Base-by-base conservation (phyloP, 2,329 filamentous ascomycete genomes). In the Aspergillus niger region DNA sequence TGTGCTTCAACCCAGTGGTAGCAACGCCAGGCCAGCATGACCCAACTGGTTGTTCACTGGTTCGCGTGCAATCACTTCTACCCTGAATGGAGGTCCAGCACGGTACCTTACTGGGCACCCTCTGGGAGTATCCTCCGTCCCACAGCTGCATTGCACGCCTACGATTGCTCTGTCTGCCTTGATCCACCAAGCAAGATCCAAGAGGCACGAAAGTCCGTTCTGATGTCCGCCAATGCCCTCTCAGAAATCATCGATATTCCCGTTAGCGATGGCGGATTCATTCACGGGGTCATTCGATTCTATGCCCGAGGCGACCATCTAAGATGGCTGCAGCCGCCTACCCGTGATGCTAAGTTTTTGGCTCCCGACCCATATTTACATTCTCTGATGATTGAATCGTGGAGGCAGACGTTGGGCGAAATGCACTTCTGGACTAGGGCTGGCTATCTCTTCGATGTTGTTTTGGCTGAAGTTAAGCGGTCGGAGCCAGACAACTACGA, bases 281-380 rank as follows among this genome's bases (percentile, higher is more conserved):
- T 60, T 4, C 39, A 60, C 6, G 38, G 53, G 10, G 26, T 63
- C 1, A 57, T 57, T 10, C 26, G 49, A 2, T 65, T 65, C 17
- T 65, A 58, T 13, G 57, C 63, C 5, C 60, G 60, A 36, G 61
- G 63, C 2, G 61, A 63, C 39, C 58, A 63, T 32, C 48, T 43
- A 13, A 54, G 54, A 8, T 63, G 55, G 54, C 20, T 15, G 11
- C 62, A 63, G 39, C 62, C 59, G 17, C 15, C 15, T 6, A n/a
- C 26, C 13, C n/a, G 8, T 6, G 47, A 28, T 11, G 47, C 47
- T 2, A 32, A 5, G 4, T 32, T 32, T 20, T 24, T 30, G 3
- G 15, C 47, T 5, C 15, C 17, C 3, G 47, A 50, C 5, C 26
- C 47, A n/a, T 28, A 50, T 30, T 8, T 50, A 11, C 8, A 17